A percentile compares a stretch with the other conserved stretches of the same genome.
phyloP scores from a whole-genome alignment of 2,329 filamentous ascomycete species.

The Venturia oleaginea region DNA sequence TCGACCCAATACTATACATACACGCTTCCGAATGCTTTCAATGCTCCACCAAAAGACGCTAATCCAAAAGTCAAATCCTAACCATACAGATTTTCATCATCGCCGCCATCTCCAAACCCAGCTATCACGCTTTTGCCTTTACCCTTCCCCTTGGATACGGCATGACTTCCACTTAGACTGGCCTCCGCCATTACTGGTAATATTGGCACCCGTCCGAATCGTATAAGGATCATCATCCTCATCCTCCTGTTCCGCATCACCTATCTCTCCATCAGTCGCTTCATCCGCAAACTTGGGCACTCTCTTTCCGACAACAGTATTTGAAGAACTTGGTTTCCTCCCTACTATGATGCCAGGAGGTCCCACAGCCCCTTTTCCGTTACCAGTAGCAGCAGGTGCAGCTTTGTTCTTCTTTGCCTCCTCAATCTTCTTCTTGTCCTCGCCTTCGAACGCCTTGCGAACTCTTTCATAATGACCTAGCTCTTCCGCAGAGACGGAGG shows the following conservation, averaged over 20 bases:
- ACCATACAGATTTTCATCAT: slow-evolving; percentile 35
- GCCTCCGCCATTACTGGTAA: slow-evolving; percentile 19
- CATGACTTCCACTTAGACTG: slow-evolving; percentile 15
- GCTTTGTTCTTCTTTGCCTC: slow-evolving; percentile 9
- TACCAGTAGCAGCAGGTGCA: not conserved
- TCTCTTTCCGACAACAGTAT: not conserved
- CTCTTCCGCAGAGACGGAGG: slow-evolving; percentile 86
- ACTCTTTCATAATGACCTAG: slow-evolving; percentile 84
- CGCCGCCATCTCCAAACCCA: slow-evolving; percentile 32
- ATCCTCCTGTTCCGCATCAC: slow-evolving; percentile 20
- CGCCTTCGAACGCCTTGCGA: slow-evolving; percentile 70
- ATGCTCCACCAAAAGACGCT: not conserved
- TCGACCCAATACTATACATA: not conserved
- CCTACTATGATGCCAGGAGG: not conserved
- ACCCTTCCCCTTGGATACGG: slow-evolving; percentile 24
- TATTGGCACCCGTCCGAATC: slow-evolving; percentile 17
- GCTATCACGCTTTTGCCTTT: slow-evolving; percentile 28
- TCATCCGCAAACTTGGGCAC: slow-evolving; percentile 21
- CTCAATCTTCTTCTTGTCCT: slow-evolving; percentile 18
- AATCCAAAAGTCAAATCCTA: slow-evolving; percentile 6
- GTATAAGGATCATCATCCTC: slow-evolving; percentile 14
- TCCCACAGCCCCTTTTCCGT: slow-evolving; percentile 14
- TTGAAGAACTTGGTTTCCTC: not conserved
- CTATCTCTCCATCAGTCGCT: slow-evolving; percentile 25
- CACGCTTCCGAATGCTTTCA: not conserved